Base-by-base conservation (phyloP, 73 alveolate species). In the Uronychia binucleata region DNA sequence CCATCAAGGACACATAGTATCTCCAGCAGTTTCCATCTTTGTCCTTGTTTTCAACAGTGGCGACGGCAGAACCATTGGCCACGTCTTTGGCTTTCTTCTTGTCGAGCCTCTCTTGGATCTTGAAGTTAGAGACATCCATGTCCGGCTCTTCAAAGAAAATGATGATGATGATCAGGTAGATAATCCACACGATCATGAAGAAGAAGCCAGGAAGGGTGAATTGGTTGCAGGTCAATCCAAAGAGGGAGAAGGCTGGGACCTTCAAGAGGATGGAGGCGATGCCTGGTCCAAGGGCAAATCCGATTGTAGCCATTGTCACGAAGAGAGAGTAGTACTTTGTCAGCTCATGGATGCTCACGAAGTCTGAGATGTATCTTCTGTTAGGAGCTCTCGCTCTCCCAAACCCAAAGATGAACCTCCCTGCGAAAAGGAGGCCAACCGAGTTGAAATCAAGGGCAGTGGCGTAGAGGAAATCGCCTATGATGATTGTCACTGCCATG, bases 361-460 rank as follows among this genome's bases (percentile, higher is more conserved):
- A 46, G 67, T 46, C 67, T 46, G 67, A 46, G 19, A 46, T 46
- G 67, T 46, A 46, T 46, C 67, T 46, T 46, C 67, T 46, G 67
- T 46, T 46, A 46, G 67, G 67, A 46, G 67, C 67, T 46, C 67
- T 46, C 19, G 67, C 67, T 46, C 67, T 46, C 19, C 67, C 67
- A 46, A 46, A 46, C 19, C 67, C 67, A 19, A 46, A 46, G 19
- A 46, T 46, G 67, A 46, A 46, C 19, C 67, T 46, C 19, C 67
- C 67, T 46, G 67, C 67, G 19, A 46, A 46, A 11, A 46, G 67
- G 19, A 46, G 5, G 5, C n/a, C 67, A 46, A 46, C 67, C 5
- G 67, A 46, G 19, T 46, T 46, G n/a, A 46, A 46, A 46, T 46
- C 67, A 46, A 46, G 67, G 5, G 67, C 67, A 11, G 67, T 46